These are phyloP conservation scores for Marasmius sp. DNA, from an alignment of 1,284 basidiomycete species.

Conservation along the genomic window DNA sequence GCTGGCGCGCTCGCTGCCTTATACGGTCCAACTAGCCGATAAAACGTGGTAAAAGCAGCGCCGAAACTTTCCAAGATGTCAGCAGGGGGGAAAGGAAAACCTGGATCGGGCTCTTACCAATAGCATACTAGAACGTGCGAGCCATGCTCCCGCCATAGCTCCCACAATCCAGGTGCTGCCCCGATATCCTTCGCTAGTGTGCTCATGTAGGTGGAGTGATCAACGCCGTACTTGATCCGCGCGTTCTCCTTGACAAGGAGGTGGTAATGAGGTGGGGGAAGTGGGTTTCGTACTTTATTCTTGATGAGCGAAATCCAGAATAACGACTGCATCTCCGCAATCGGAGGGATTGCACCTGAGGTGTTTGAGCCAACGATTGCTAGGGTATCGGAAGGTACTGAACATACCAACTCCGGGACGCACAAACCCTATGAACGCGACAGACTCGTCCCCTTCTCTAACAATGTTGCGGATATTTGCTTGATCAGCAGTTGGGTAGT, in stretches of 20 bases:
- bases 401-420: conserved; percentile 56
- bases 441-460: conserved; percentile 44
- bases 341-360: conserved; percentile 63
- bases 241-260: conserved; percentile 52
- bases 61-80: conserved; percentile 41
- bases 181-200: conserved; percentile 64
- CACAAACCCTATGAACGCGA: conserved; percentile 66
- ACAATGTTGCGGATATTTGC: conserved; percentile 56
- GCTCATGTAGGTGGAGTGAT: conserved; percentile 56
- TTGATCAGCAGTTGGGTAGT: conserved; percentile 50
- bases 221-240: conserved; percentile 64
- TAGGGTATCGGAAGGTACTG: background rate
- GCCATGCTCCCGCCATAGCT: conserved; percentile 53
- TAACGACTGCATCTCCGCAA: conserved; percentile 65
- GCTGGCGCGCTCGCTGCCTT: conserved; percentile 35
- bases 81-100: background rate
- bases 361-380: background rate
- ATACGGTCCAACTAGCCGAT: conserved; percentile 60
- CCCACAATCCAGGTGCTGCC: conserved; percentile 48
- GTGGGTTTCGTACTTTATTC: conserved; percentile 40
- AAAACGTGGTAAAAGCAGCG: conserved; percentile 63
- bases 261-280: conserved; percentile 56
- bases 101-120: conserved; percentile 37
- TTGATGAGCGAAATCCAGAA: conserved; percentile 59
- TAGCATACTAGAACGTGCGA: conserved; percentile 56